phyloP scores from a whole-genome alignment of 75 land plant genomes.

The Chamaecyparis obtusa region DNA sequence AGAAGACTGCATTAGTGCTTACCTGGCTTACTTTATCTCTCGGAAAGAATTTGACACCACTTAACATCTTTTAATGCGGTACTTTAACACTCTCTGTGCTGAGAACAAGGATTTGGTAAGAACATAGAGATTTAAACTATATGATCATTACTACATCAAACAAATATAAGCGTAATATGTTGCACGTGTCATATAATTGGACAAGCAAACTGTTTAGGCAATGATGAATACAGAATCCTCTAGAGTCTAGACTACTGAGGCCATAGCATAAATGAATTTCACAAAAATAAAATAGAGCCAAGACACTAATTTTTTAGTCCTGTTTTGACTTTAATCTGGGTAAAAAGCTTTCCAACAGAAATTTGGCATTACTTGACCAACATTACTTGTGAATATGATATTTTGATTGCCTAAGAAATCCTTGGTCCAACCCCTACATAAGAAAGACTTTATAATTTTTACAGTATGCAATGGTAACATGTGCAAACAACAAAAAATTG shows the following conservation, averaged over 20 bases:
- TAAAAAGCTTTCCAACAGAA: too few species aligned
- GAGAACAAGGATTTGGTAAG: not conserved
- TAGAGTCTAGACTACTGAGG: not conserved
- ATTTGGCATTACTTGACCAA: too few species aligned
- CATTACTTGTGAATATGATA: too few species aligned
- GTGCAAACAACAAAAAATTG: too few species aligned
- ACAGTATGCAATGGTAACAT: too few species aligned
- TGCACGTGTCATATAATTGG: not conserved
- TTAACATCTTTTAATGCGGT: slow-evolving; percentile 34
- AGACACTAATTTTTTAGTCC: too few species aligned
- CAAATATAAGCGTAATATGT: not conserved
- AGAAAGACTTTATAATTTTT: too few species aligned
- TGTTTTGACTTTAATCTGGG: too few species aligned
- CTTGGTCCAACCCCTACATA: too few species aligned
- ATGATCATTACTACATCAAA: not conserved
- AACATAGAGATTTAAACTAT: not conserved
- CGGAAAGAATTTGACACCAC: slow-evolving; percentile 62
- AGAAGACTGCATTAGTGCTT: not conserved
- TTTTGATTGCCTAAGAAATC: too few species aligned
- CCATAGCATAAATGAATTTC: not conserved
- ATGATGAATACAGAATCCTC: not conserved
- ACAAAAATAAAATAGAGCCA: not conserved
- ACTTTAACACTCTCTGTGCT: not conserved
- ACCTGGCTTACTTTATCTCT: slow-evolving; percentile 41
- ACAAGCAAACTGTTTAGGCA: not conserved